Evolutionary conservation across 176 grass and related monocot species (phyloP).

Genomic region (bread wheat (Triticum aestivum)): IWGSC_CS_RefSeq_v2.1 NC_057808.1:373370729-373371228

Average conservation of each 20-base stretch:
- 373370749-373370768: constrained; percentile 9
- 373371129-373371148: background rate
- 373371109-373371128: no score
- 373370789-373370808: constrained; percentile 11
- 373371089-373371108: no score
- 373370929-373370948: constrained; percentile 7
- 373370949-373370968: background rate
- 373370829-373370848: constrained; percentile 35
- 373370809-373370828: constrained; percentile 19
- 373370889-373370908: constrained; percentile 45
- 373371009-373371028: constrained; percentile 20
- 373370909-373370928: constrained; percentile 78
- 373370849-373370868: constrained; percentile 42
- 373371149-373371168: background rate
- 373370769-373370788: background rate
- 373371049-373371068: background rate
- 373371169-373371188: background rate
- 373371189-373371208: no score
- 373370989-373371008: background rate
- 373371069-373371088: background rate
- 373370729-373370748: background rate
- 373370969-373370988: constrained; percentile 48
- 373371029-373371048: background rate
- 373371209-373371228: background rate
- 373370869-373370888: constrained; percentile 31